Conservation (phyloP, 169 alveolate genomes). For the Eimeria maxima region DNA sequence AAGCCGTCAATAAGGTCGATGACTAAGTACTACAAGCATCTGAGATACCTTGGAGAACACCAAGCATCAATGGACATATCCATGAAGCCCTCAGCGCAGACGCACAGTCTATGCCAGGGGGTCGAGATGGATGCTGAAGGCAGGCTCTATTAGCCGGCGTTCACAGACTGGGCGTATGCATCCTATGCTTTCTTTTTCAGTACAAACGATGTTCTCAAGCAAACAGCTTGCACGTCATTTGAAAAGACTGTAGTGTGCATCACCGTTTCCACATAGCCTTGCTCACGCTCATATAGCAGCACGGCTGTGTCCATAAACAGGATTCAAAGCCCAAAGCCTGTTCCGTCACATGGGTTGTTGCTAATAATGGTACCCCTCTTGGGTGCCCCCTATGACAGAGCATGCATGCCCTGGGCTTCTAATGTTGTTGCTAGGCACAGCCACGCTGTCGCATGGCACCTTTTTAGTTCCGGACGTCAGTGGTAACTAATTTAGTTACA, state of each 20-base stretch:
- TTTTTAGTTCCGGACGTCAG: background rate
- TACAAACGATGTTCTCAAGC: background rate
- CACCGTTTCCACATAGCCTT: background rate
- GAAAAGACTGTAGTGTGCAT: background rate
- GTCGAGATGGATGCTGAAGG: background rate
- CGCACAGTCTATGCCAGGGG: slow-evolving; percentile 3
- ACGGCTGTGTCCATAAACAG: background rate
- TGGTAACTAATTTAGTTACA: no score
- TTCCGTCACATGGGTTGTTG: background rate
- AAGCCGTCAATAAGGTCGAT: no score
- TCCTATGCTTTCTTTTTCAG: background rate
- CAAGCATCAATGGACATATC: background rate
- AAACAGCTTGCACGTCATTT: background rate
- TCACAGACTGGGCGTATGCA: background rate
- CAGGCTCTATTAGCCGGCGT: background rate
- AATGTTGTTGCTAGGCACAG: background rate
- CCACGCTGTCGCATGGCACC: background rate
- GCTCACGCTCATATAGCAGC: background rate
- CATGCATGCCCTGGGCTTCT: background rate
- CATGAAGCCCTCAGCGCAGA: background rate
- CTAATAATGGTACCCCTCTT: background rate
- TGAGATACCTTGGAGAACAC: no score
- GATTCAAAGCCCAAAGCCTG: background rate
- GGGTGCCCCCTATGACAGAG: background rate
- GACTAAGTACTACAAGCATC: no score